Conservation (phyloP, 2,329 filamentous ascomycete species). For the Microdochium paspali region DNA sequence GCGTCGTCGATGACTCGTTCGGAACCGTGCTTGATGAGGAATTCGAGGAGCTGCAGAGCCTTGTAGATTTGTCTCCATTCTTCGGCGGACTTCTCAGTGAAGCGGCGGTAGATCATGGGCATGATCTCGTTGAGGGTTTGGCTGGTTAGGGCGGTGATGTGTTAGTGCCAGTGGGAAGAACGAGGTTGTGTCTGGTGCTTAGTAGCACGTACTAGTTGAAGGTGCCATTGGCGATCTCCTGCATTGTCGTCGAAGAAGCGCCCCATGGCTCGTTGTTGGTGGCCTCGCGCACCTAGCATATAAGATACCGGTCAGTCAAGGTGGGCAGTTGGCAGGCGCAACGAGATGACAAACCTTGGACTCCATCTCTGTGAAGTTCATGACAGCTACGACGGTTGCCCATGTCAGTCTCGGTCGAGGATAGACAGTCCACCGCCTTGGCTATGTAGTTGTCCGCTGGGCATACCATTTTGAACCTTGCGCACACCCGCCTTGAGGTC, state of each 20-base stretch:
- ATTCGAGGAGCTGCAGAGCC: slow-evolving; percentile 90
- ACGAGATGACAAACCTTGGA: slow-evolving; percentile 36
- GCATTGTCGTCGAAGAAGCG: slow-evolving; percentile 74
- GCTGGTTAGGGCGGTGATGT: slow-evolving; percentile 35
- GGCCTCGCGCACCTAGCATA: slow-evolving; percentile 75
- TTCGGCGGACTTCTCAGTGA: slow-evolving; percentile 95
- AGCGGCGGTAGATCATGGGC: slow-evolving; percentile 99
- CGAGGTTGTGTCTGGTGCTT: neutral
- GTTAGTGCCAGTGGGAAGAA: slow-evolving; percentile 6
- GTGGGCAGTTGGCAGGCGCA: neutral
- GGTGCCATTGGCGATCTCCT: slow-evolving; percentile 95
- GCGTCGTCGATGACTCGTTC: slow-evolving; percentile 97
- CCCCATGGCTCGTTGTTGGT: slow-evolving; percentile 99
- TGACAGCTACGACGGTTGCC: slow-evolving; percentile 58
- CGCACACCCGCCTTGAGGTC: slow-evolving; percentile 91
- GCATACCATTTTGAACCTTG: slow-evolving; percentile 90
- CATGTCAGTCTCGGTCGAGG: slow-evolving; percentile 1
- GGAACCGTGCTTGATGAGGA: slow-evolving; percentile 95
- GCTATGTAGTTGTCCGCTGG: neutral
- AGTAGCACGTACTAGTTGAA: slow-evolving; percentile 78
- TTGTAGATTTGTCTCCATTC: slow-evolving; percentile 99
- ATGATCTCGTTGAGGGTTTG: slow-evolving; percentile 98
- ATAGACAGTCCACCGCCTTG: neutral
- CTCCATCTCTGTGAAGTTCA: slow-evolving; percentile 98
- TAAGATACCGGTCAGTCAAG: slow-evolving; percentile 4